Percentiles rank a stretch among this genome's conserved stretches.
Evolutionary conservation across 495 filamentous ascomycete genomes (phyloP).

Genomic region (Aspergillus asperescens): DNA sequence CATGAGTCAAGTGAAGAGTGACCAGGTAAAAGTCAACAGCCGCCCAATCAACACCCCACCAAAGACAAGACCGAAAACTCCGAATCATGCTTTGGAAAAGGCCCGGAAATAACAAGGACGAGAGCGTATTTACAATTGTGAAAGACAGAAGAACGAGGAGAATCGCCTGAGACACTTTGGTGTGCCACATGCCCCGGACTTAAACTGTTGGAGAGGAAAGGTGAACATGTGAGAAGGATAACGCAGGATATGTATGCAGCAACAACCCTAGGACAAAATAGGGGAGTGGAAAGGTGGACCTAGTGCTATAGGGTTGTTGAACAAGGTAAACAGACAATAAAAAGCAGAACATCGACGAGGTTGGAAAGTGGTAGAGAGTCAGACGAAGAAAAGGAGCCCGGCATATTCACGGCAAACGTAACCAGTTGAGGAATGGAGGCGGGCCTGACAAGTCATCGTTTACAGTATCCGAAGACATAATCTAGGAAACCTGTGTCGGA

Average conservation of each 20-base stretch:
- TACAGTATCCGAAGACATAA: neutral
- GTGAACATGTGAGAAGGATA: neutral
- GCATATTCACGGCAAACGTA: neutral
- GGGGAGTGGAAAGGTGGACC: neutral
- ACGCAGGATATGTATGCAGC: neutral
- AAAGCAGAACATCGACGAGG: neutral
- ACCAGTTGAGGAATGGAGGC: neutral
- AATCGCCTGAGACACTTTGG: neutral
- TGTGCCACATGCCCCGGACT: neutral
- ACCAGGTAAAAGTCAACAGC: neutral
- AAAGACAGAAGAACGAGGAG: neutral
- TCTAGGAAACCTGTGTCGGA: constrained; percentile 28
- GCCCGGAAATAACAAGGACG: neutral
- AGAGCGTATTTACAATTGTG: constrained; percentile 2
- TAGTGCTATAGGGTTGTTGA: constrained; percentile 3
- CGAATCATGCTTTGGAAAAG: constrained; percentile 4
- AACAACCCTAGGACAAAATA: neutral
- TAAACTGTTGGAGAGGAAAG: neutral
- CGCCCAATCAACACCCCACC: neutral
- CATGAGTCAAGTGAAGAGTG: neutral
- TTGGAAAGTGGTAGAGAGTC: constrained; percentile 1
- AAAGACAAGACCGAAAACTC: constrained; percentile 1
- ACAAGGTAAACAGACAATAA: neutral
- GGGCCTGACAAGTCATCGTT: neutral
- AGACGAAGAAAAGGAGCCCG: neutral